These are phyloP conservation scores for Monosporascus cannonballus DNA, from an alignment of 2,329 filamentous ascomycete genomes.

Conservation along the genomic window DNA sequence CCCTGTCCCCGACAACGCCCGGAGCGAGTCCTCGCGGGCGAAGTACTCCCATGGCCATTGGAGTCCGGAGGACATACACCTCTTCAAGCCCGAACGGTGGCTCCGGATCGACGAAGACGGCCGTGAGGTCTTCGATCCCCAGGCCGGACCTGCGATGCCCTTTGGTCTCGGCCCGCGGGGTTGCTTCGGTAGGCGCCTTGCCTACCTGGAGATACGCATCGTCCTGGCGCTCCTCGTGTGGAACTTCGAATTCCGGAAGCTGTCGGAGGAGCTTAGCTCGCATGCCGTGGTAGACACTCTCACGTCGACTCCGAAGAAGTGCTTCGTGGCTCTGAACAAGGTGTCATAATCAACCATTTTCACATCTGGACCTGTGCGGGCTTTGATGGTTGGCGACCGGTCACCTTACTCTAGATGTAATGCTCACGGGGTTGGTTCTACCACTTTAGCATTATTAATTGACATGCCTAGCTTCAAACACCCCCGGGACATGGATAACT, in stretches of 20 bases:
- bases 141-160: conserved; percentile 10
- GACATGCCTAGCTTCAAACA: too few relatives aligned
- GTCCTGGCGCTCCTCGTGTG: conserved; percentile 16
- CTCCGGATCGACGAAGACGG: conserved; percentile 9
- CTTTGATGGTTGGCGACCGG: too few relatives aligned
- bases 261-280: conserved; percentile 37
- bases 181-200: conserved; percentile 16
- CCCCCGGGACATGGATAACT: too few relatives aligned
- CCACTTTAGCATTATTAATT: too few relatives aligned
- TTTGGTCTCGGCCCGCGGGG: conserved; percentile 13
- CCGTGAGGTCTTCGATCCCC: conserved; percentile 6
- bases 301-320: background rate
- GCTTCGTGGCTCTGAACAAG: background rate
- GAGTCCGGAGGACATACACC: conserved; percentile 52
- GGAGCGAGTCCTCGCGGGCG: conserved; percentile 48
- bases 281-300: conserved; percentile 31
- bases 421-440: too few relatives aligned
- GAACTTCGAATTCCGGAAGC: conserved; percentile 13
- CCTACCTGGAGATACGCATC: conserved; percentile 13
- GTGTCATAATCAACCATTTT: background rate
- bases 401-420: too few relatives aligned
- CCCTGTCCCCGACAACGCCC: conserved; percentile 31
- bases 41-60: conserved; percentile 48
- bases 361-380: too few relatives aligned
- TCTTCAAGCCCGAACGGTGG: conserved; percentile 17